A percentile compares a stretch with the other conserved stretches of the same genome.
Conservation (phyloP, 2,329 filamentous ascomycete genomes). For the Stagonosporopsis tanaceti region DNA sequence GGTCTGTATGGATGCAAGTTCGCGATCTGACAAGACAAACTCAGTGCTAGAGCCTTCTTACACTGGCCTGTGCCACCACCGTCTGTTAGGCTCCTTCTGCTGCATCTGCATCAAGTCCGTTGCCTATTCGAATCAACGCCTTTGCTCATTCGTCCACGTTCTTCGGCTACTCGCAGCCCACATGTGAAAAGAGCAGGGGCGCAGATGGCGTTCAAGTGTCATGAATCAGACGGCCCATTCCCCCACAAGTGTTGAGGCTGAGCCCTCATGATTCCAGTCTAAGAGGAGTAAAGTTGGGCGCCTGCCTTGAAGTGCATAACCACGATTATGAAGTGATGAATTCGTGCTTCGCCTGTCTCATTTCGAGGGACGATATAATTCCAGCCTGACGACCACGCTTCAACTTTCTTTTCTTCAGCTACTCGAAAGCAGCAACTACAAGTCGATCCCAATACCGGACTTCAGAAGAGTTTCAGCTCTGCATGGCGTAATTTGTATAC, state of each 20-base stretch:
- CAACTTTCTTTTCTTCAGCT: constrained; percentile 16
- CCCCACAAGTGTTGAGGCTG: constrained; percentile 41
- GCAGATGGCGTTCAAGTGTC: constrained; percentile 24
- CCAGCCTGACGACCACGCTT: constrained; percentile 27
- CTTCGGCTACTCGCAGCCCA: constrained; percentile 15
- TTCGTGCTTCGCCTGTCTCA: constrained; percentile 34
- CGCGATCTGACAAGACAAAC: constrained; percentile 19
- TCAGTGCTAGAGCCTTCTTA: constrained; percentile 15
- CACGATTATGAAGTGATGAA: constrained; percentile 24
- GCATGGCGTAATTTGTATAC: constrained; percentile 27
- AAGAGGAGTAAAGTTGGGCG: constrained; percentile 34
- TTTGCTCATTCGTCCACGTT: constrained; percentile 28
- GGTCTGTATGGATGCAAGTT: constrained; percentile 23
- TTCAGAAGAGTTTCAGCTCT: constrained; percentile 27
- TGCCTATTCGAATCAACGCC: constrained; percentile 4
- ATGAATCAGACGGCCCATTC: constrained; percentile 25
- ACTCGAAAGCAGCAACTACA: constrained; percentile 19
- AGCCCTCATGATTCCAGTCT: constrained; percentile 29
- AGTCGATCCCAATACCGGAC: constrained; percentile 16
- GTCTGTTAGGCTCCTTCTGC: constrained; percentile 21
- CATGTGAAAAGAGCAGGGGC: constrained; percentile 19
- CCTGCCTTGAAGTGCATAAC: constrained; percentile 31
- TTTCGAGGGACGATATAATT: constrained; percentile 37
- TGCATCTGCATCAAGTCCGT: constrained; percentile 23
- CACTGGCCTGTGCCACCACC: constrained; percentile 38